Evolutionary conservation across 2,329 filamentous ascomycete species (phyloP), one percentile per base, ranked within the genome.

Genomic region (Paramyrothecium sp.): DNA sequence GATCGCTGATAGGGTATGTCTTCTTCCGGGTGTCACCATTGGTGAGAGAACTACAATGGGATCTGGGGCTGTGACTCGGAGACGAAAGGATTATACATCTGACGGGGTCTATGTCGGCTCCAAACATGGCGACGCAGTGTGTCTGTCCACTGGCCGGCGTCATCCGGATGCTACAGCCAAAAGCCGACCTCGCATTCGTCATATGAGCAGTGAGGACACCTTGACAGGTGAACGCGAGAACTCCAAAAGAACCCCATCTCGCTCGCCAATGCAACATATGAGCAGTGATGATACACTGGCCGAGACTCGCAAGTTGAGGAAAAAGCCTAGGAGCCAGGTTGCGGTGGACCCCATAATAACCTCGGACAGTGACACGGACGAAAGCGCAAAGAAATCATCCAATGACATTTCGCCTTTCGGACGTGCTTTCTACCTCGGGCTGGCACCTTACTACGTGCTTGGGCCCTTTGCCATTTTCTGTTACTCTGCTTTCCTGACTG

Each of bases 1-100:
- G 82, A 78, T 85, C 57, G 82, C 81, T 2, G 83, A 85, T 63
- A 77, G 82, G 20, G 81, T 82, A 2, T 75, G 78, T 3, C 70
- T 83, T 17, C 72, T 81, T 10, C 82, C 83, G 3, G 81, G 82
- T 19, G 77, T 81, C 3, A 70, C 71, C 3, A 68, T 85, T 30
- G 82, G 79, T 2, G 70, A 79, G 49, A 69, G 74, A 47, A 73
- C 79, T 1, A 78, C 81, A 17, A 76, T 85, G 67, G 83, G 83
- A 1, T 83, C 80, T 23, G 83, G 82, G 20, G 78, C 81, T 12
- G 66, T 84, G 51, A 80, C 81, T 0, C 71, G 72, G 17, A 72
- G 81, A 4, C 74, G 76, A 26, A 75, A 73, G 20, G 60, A 63
- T 12, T 86, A 83, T 60, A 63, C 70, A 0, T 61, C 77, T 4